Conservation (phyloP, 306 rosid species). For the Medicago lupulina region DNA sequence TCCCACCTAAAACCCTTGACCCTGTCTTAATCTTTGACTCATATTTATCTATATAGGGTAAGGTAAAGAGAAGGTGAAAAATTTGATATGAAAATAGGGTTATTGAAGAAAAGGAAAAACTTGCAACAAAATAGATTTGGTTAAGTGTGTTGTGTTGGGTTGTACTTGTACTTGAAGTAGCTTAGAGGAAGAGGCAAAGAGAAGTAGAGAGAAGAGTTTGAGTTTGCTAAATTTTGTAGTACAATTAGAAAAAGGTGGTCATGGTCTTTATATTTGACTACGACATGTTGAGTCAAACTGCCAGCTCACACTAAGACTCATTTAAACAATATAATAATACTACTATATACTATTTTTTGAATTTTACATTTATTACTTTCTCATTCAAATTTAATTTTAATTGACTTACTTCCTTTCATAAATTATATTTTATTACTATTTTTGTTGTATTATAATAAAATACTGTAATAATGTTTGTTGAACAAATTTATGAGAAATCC, state of each 20-base stretch:
- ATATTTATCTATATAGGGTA: not conserved
- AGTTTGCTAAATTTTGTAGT: constrained; percentile 8
- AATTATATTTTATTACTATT: not conserved
- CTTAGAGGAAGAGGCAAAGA: not conserved
- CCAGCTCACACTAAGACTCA: constrained; percentile 25
- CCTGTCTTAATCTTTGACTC: constrained; percentile 41
- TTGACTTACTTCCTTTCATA: constrained; percentile 14
- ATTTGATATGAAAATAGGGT: constrained; percentile 1
- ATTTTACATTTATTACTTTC: constrained; percentile 22
- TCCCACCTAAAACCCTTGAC: constrained; percentile 85
- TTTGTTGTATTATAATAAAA: not conserved
- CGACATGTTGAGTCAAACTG: constrained; percentile 34
- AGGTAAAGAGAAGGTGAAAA: constrained; percentile 29
- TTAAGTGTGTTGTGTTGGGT: not conserved
- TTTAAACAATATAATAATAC: not conserved
- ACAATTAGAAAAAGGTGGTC: not conserved
- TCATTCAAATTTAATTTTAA: not conserved
- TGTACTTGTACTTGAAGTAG: not conserved
- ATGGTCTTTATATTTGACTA: constrained; percentile 43
- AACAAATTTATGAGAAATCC: not conserved
- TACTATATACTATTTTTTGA: not conserved
- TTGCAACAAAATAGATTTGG: not conserved
- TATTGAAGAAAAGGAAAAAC: not conserved
- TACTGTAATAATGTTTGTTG: not conserved
- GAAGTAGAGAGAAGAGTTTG: constrained; percentile 4